phyloP scores from a whole-genome alignment of 1,139 yeast species.

The Tardiomyces depauwii region DNA sequence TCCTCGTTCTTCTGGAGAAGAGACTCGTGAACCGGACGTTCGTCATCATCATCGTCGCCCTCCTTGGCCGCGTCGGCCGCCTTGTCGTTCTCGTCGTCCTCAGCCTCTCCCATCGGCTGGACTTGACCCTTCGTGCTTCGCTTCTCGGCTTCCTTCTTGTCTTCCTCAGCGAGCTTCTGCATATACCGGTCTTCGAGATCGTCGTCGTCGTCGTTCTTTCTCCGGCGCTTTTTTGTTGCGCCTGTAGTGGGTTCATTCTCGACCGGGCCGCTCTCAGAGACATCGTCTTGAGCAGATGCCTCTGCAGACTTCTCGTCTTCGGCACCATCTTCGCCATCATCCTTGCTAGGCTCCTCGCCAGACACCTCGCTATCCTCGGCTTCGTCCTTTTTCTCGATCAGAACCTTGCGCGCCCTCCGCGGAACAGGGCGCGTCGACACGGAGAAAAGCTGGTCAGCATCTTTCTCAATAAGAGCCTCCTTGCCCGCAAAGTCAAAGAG shows the following conservation, averaged over 20 bases:
- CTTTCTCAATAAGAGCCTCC: slow-evolving; percentile 2
- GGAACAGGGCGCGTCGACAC: no score
- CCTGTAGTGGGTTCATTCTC: no score
- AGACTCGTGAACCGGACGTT: slow-evolving; percentile 8
- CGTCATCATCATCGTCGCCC: slow-evolving; percentile 5
- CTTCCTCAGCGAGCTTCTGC: slow-evolving; percentile 6
- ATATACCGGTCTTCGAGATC: slow-evolving; percentile 15
- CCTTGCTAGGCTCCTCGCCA: no score
- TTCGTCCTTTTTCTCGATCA: no score
- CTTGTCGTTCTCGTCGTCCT: slow-evolving; percentile 8
- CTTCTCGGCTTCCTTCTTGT: slow-evolving; percentile 10
- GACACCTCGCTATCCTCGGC: slow-evolving; percentile 5
- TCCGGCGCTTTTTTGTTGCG: slow-evolving; percentile 15
- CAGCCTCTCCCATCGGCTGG: slow-evolving; percentile 6
- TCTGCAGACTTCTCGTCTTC: slow-evolving; percentile 25
- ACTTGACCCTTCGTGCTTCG: slow-evolving; percentile 4
- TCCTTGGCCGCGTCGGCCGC: slow-evolving; percentile 8
- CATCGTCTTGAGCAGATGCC: slow-evolving; percentile 8
- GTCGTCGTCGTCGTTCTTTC: slow-evolving; percentile 17
- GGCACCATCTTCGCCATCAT: slow-evolving; percentile 33
- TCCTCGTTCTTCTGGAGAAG: slow-evolving; percentile 29
- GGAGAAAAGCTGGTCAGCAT: no score
- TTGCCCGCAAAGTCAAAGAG: slow-evolving; percentile 4
- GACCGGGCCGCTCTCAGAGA: no score
- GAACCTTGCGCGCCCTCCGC: slow-evolving; percentile 13